Evolutionary conservation across 2,329 filamentous ascomycete genomes (phyloP), one percentile per base, ranked within the genome.

Genomic region (Aspergillus spinulosporus): DNA sequence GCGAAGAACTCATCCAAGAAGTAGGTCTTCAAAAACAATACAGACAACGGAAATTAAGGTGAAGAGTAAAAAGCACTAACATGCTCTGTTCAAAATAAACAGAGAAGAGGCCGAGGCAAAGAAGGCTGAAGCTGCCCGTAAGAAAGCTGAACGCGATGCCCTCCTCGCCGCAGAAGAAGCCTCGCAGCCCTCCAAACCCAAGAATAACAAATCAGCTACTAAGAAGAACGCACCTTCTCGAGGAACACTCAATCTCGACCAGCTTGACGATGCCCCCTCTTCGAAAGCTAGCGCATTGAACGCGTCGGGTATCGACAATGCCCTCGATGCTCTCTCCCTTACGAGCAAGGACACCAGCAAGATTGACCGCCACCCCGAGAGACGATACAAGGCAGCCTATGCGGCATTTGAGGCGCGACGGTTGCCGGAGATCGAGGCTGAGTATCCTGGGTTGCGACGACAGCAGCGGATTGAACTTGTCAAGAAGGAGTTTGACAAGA

Each of bases 71-170:
- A 52, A 54, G 31, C 15, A 15, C 43, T 54, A 48, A 54, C 43
- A 7, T 54, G 31, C 43, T 40, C 14, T n/a, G 21, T 40, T 40
- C 9, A 4, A 4, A 14, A 8, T 4, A 26, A 49, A 62, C 65
- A 96, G 92, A 72, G 91, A 95, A 66, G 88, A 88, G 36, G 91
- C 92, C 52, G 89, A 88, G 49, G 87, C 86, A 49, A 96, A 93
- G 76, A 92, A 89, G 65, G 88, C 88, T 54, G 90, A 95, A 70
- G 84, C 82, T 54, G 89, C 89, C 2, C 86, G 88, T 55, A 96
- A 96, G 77, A 97, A 96, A 77, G 93, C 92, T 50, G 94, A 97
- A 72, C 88, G 88, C 49, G 92, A 95, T 1, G 90, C 92, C 8
- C 78, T 92, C 26, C 77, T 92, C 39, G 87, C 86, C 56, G 92